These are phyloP conservation scores for Austroboletus novae-zelandiae DNA, from an alignment of 1,284 basidiomycete species.

Conservation along the genomic window DNA sequence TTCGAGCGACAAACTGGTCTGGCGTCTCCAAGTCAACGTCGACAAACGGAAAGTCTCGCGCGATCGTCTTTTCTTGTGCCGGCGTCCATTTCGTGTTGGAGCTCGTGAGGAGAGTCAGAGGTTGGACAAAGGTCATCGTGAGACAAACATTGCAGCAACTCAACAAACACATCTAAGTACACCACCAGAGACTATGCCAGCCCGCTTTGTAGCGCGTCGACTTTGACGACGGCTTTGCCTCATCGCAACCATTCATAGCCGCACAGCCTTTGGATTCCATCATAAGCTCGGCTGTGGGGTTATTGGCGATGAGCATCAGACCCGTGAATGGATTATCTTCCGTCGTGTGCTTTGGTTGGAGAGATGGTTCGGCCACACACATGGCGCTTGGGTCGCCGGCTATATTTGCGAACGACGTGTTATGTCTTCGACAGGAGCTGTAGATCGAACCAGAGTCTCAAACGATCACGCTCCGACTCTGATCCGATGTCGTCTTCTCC, in stretches of 20 bases:
- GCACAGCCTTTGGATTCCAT: neutral
- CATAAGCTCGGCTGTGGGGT: conserved; percentile 18
- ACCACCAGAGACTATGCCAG: conserved; percentile 45
- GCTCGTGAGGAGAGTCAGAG: no score
- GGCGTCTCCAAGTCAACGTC: no score
- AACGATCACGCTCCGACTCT: no score
- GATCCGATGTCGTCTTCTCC: no score
- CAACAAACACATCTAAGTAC: neutral
- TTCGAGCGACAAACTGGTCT: conserved; percentile 55
- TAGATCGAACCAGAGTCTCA: conserved; percentile 91
- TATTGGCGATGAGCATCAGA: conserved; percentile 23
- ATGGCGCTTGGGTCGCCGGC: conserved; percentile 18
- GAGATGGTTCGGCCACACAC: conserved; percentile 12
- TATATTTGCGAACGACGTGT: conserved; percentile 15
- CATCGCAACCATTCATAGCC: conserved; percentile 1
- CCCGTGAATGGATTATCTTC: conserved; percentile 4
- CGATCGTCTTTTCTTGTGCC: conserved; percentile 49
- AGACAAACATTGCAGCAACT: neutral
- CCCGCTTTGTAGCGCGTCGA: conserved; percentile 61
- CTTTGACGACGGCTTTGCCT: conserved; percentile 3
- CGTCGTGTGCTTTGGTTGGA: neutral
- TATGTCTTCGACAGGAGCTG: conserved; percentile 51
- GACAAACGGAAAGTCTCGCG: conserved; percentile 49
- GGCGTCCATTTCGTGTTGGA: conserved; percentile 40
- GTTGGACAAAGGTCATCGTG: conserved; percentile 19